Evolutionary conservation across 192 early-diverging fungal genomes (phyloP), one percentile per base, ranked within the genome.

Genomic region (Chytriomyces hyalinus): DNA sequence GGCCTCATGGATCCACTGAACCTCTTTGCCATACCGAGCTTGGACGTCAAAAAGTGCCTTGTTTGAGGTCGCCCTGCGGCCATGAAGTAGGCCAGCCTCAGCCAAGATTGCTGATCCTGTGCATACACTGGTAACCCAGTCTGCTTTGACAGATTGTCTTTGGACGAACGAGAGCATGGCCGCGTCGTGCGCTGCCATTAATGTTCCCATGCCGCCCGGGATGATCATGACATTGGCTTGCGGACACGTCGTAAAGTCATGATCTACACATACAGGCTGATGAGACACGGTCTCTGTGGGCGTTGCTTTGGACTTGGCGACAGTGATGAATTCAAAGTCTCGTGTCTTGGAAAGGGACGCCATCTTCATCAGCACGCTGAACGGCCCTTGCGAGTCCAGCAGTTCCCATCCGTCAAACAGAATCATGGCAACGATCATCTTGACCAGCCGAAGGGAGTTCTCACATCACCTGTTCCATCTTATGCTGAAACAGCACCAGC

Each of bases 191-290:
- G 70, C 65, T 17, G 45, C 11, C n/a, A n/a, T 13, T 10, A 75
- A 63, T 5, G 78, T 79, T 13, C 83, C 83, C 15, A 70, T 45
- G 22, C 83, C 83, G 26, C 83, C 83, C 0, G 83, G 83, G 13
- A 84, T 7, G 17, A 84, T 53, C 4, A 84, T 65, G 4, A 84
- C 46, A 70, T 82, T 75, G 17, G 80, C 20, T 45, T 80, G 73
- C 7, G 83, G 83, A 61, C 82, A 83, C 4, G 61, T 20, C 6
- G 45, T 61, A 45, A 69, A 79, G 70, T 36, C 49, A 46, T 72
- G 28, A 11, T 78, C 60, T 1, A 73, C 36, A 9, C 13, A 44
- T 1, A 83, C 24, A 13, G 78, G 61, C 11, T 73, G 67, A 36
- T 68, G 70, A 5, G 57, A 62, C 8, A 78, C 49, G 4, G 67